These are phyloP conservation scores for Heterotrichella gracilis DNA, from an alignment of 352 stramenopile species.

Conservation along the genomic window DNA sequence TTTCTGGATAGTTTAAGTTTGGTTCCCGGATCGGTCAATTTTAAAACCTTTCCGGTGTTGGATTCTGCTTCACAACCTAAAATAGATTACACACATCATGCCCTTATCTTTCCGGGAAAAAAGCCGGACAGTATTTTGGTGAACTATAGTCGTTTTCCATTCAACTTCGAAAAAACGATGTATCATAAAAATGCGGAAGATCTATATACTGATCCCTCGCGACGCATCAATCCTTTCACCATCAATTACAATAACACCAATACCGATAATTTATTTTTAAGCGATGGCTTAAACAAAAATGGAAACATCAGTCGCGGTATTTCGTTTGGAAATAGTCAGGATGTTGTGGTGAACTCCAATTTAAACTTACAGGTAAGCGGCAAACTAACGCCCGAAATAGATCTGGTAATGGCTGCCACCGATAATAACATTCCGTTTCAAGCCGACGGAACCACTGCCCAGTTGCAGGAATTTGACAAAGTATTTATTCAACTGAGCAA, in stretches of 20 bases:
- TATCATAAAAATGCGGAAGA: not conserved
- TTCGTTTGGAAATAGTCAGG: not conserved
- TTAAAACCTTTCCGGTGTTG: not conserved
- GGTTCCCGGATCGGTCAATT: not conserved
- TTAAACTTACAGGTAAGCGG: not conserved
- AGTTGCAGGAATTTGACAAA: conserved; percentile 5
- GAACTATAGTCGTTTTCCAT: not conserved
- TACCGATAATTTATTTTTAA: not conserved
- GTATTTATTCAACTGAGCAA: conserved; percentile 4
- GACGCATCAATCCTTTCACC: not conserved
- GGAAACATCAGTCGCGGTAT: not conserved
- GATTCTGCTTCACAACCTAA: not conserved
- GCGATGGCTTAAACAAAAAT: not conserved
- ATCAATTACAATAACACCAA: not conserved
- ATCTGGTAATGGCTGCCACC: not conserved
- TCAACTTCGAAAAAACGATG: not conserved
- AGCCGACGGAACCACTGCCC: not conserved
- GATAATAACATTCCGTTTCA: conserved; percentile 7
- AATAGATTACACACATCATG: not conserved
- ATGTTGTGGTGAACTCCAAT: not conserved
- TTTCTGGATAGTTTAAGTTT: not conserved
- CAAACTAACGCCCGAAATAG: not conserved
- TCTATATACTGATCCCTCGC: not conserved
- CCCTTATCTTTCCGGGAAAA: not conserved
- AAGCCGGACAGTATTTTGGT: not conserved